Evolutionary conservation across 169 alveolate species (phyloP).

Genomic region (Plasmodium cynomolgi): DNA sequence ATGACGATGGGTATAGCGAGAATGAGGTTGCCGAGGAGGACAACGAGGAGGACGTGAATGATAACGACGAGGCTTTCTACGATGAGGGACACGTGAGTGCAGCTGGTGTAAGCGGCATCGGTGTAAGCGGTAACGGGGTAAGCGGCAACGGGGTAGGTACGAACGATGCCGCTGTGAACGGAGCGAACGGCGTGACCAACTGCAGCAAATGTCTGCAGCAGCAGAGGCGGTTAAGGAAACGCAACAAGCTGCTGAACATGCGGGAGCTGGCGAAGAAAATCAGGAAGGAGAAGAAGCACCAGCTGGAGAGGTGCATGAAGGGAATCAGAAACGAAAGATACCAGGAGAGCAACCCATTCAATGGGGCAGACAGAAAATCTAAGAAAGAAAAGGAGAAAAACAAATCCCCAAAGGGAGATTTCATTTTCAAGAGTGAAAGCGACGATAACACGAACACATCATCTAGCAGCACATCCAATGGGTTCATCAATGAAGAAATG

Average conservation of each 20-base stretch:
- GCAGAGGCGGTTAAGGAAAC: background rate
- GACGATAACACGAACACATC: constrained; percentile 35
- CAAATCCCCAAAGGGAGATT: background rate
- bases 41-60: background rate
- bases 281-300: constrained; percentile 42
- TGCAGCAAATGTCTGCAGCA: constrained; percentile 52
- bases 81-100: background rate
- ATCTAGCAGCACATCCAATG: constrained; percentile 49
- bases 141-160: background rate
- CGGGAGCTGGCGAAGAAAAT: constrained; percentile 40
- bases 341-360: background rate
- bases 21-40: background rate
- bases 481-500: constrained; percentile 6
- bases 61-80: background rate
- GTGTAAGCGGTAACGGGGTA: background rate
- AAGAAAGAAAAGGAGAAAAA: constrained; percentile 12
- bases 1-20: background rate
- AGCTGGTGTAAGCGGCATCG: background rate
- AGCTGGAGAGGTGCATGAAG: constrained; percentile 18
- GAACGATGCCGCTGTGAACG: background rate
- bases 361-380: background rate
- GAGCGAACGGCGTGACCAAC: background rate
- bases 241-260: constrained; percentile 12
- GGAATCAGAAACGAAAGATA: constrained; percentile 6
- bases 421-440: constrained; percentile 40